Evolutionary conservation across 1,284 basidiomycete genomes (phyloP), one percentile per base, ranked within the genome.

Genomic region (Cutaneotrichosporon dermatis): DNA sequence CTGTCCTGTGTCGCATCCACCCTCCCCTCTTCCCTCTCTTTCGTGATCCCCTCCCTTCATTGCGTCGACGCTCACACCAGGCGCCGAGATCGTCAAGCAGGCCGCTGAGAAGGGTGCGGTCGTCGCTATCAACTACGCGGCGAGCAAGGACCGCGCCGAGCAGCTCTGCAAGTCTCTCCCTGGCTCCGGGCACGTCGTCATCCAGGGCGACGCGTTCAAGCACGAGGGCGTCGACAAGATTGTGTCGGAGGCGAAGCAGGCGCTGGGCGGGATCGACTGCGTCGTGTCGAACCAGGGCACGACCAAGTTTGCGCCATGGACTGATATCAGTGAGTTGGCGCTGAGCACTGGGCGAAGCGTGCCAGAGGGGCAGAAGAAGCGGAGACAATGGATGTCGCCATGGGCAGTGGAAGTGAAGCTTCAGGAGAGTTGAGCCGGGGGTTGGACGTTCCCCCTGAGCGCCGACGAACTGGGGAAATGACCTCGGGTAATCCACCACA

Each of bases 91-190:
- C 54, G 59, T 59, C 34, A 56, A 58, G 40, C 54, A 58, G 49
- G 62, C 67, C 10, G 63, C 65, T 40, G 54, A 49, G 13, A 50
- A 53, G 13, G 67, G 67, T 36, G 66, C 58, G 42, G 49, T 37
- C 36, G 57, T 65, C 34, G 65, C 66, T 3, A 51, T 69, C 65
- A 69, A 69, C 62, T 69, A 69, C 57, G 59, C 62, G 3, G 52
- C 50, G 3, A 58, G 58, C 52, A 53, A 57, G 36, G 56, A 59
- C n/a, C 60, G 67, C 50, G 67, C 66, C 4, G 58, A 69, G 58
- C 41, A 59, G 43, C 58, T 60, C 4, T 60, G 61, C 55, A 54
- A 48, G 13, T 40, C 16, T 4, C 58, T 69, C 33, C 54, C 54
- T 4, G 65, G 66, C 4, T 12, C 48, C 7, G 62, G 61, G 10